phyloP scores from a whole-genome alignment of 108 stramenopile species.

The Epithemia pelagica region DNA sequence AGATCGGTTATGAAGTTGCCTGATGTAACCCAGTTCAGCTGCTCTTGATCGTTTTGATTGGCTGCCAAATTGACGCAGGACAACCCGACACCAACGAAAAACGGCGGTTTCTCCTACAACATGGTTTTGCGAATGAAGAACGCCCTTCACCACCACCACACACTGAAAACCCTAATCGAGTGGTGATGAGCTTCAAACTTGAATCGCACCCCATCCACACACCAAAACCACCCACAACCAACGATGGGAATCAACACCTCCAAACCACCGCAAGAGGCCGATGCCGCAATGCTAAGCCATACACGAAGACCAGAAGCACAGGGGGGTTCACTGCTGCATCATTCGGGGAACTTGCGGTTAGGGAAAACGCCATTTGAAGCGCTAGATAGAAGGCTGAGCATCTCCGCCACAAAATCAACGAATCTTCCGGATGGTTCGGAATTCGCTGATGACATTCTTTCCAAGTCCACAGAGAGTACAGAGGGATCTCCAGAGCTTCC shows the following conservation, averaged over 20 bases:
- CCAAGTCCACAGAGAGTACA: not conserved
- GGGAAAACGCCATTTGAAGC: not conserved
- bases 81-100: not conserved
- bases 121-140: not conserved
- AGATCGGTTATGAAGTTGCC: not conserved
- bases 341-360: not conserved
- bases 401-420: not conserved
- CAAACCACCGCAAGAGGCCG: not conserved
- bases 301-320: not conserved
- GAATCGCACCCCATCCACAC: not conserved
- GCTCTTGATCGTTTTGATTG: not conserved
- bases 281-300: not conserved
- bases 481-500: not conserved
- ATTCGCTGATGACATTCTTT: not conserved
- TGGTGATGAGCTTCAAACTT: not conserved
- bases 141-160: not conserved
- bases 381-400: not conserved
- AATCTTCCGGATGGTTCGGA: not conserved
- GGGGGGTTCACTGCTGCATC: not conserved
- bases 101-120: not conserved
- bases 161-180: not conserved
- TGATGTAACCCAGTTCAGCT: not conserved
- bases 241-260: not conserved
- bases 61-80: not conserved
- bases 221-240: not conserved